Percentiles rank a stretch among this genome's conserved stretches.
phyloP scores from a whole-genome alignment of 2,329 filamentous ascomycete species.

The Dendryphion nanum region DNA sequence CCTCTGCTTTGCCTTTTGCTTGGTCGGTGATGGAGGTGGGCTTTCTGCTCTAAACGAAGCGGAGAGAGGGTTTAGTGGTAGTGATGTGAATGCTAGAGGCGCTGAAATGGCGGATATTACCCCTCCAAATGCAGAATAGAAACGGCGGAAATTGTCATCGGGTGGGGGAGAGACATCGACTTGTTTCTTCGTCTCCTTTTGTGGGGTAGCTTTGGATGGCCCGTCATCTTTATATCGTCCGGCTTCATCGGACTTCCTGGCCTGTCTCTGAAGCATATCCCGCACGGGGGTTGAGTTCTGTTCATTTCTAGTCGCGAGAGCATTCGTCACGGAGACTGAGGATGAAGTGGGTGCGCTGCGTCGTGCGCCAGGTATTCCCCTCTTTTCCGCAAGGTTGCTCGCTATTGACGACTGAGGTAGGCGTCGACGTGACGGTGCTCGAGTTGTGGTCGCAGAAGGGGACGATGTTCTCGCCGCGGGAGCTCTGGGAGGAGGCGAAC shows the following conservation, averaged over 20 bases:
- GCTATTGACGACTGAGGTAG: slow-evolving; percentile 77
- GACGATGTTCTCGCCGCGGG: slow-evolving; percentile 22
- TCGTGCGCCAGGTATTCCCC: slow-evolving; percentile 64
- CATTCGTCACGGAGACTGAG: slow-evolving; percentile 70
- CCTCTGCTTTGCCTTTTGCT: neutral
- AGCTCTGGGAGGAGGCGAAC: slow-evolving; percentile 12
- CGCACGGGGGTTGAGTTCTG: slow-evolving; percentile 29
- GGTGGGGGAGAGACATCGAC: slow-evolving; percentile 24
- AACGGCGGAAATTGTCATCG: slow-evolving; percentile 83
- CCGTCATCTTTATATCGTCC: slow-evolving; percentile 11
- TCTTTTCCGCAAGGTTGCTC: slow-evolving; percentile 80
- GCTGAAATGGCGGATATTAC: slow-evolving; percentile 87
- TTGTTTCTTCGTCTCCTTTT: slow-evolving; percentile 6
- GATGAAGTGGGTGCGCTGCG: slow-evolving; percentile 68
- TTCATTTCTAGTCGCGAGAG: slow-evolving; percentile 56
- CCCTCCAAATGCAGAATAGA: slow-evolving; percentile 88
- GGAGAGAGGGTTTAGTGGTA: slow-evolving; percentile 61
- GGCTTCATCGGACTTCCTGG: slow-evolving; percentile 22
- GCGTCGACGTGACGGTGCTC: slow-evolving; percentile 41
- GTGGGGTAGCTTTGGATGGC: neutral
- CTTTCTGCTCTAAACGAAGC: slow-evolving; percentile 6
- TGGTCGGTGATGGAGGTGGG: slow-evolving; percentile 12
- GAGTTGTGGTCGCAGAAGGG: slow-evolving; percentile 37
- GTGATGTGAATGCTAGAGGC: slow-evolving; percentile 86
- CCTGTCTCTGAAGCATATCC: slow-evolving; percentile 32